Conservation (phyloP, 2,329 filamentous ascomycete genomes). For the Beauveria caledonica region DNA sequence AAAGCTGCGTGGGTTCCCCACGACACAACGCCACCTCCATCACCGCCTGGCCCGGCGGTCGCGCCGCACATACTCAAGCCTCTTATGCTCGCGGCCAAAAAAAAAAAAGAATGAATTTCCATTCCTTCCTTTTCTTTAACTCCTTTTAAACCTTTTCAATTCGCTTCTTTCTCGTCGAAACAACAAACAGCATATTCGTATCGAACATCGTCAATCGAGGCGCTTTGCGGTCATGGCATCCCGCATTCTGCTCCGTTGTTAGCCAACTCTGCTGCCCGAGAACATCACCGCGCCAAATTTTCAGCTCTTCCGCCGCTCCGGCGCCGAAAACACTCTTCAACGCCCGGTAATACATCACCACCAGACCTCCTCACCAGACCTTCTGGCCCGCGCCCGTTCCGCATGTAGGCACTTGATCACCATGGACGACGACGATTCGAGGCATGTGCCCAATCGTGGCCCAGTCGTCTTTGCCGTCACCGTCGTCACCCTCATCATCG, state of each 20-base stretch:
- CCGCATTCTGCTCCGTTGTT: background rate
- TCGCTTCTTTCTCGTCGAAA: background rate
- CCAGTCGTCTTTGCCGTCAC: conserved; percentile 62
- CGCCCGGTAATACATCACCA: background rate
- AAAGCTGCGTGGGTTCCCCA: background rate
- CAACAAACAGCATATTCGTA: no score
- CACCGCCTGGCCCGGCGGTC: background rate
- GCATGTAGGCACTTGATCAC: background rate
- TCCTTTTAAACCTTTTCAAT: background rate
- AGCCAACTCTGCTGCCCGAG: background rate
- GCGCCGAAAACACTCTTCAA: background rate
- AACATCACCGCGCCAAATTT: background rate
- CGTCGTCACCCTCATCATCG: conserved; percentile 58
- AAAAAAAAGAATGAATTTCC: no score
- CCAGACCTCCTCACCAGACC: background rate
- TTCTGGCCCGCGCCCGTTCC: background rate
- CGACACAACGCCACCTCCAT: conserved; percentile 1
- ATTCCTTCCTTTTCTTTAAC: background rate
- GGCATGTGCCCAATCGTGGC: conserved; percentile 40
- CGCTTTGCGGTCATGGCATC: background rate
- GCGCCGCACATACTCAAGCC: background rate
- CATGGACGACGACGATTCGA: conserved; percentile 4
- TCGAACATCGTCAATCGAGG: background rate
- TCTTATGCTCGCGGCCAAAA: background rate
- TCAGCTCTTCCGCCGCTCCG: background rate